Conservation (phyloP, 2,329 filamentous ascomycete species). For the Cladobotryum protrusum region DNA sequence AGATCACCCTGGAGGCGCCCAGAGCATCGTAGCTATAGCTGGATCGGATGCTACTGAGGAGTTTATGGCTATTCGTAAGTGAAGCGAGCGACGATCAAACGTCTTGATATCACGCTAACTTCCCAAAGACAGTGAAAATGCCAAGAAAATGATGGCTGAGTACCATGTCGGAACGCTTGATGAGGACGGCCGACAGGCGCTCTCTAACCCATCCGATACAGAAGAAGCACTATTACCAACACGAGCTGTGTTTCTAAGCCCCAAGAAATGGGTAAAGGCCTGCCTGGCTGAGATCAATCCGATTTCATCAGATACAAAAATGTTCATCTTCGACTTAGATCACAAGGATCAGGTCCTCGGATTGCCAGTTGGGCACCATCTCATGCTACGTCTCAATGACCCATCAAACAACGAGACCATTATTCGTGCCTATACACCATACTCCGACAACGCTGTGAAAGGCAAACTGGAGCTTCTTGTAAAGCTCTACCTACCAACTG, state of each 20-base stretch:
- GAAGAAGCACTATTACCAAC: conserved; percentile 30
- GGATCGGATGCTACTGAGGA: conserved; percentile 79
- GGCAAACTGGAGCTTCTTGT: conserved; percentile 47
- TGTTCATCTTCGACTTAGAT: conserved; percentile 77
- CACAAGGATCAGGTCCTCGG: conserved; percentile 65
- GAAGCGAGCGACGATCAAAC: background rate
- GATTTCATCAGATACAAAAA: conserved; percentile 70
- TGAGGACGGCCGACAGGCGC: conserved; percentile 44
- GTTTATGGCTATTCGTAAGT: conserved; percentile 84
- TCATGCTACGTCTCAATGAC: conserved; percentile 75
- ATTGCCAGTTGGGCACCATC: conserved; percentile 76
- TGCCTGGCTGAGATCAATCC: conserved; percentile 60
- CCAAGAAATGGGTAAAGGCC: conserved; percentile 67
- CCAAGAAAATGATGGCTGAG: conserved; percentile 79
- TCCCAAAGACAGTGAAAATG: conserved; percentile 75
- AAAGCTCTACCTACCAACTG: conserved; percentile 39
- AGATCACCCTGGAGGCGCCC: conserved; percentile 77
- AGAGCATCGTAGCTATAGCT: conserved; percentile 78
- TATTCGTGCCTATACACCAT: conserved; percentile 79
- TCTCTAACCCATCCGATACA: conserved; percentile 37
- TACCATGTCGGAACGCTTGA: conserved; percentile 82
- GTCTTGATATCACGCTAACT: conserved; percentile 19
- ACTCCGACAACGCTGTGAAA: conserved; percentile 26
- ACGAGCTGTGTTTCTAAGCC: conserved; percentile 61
- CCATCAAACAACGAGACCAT: background rate